Evolutionary conservation across 495 filamentous ascomycete genomes (phyloP).

Genomic region (Saxophila tyrrhenica): DNA sequence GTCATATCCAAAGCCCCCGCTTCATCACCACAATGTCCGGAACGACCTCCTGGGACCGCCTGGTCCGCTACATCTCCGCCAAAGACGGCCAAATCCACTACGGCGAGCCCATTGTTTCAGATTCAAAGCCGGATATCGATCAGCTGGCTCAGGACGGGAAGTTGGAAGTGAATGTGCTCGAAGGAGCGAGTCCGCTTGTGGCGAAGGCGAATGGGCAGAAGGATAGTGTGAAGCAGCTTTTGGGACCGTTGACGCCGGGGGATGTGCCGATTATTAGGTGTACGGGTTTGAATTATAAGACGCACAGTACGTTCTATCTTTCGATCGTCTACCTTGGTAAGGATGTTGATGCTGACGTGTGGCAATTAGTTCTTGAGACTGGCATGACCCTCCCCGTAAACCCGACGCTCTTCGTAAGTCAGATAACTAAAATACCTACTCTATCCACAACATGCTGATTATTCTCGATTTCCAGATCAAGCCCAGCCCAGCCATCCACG

Average conservation of each 20-base stretch:
- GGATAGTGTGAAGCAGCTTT: slow-evolving; percentile 23
- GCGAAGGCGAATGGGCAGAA: slow-evolving; percentile 13
- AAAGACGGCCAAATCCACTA: slow-evolving; percentile 35
- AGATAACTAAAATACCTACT: no score
- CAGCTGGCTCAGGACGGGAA: slow-evolving; percentile 21
- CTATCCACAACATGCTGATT: no score
- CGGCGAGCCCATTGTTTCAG: slow-evolving; percentile 40
- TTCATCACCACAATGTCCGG: not conserved
- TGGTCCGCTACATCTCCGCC: slow-evolving; percentile 39
- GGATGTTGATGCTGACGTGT: no score
- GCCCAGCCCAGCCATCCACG: slow-evolving; percentile 34
- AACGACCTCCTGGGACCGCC: slow-evolving; percentile 32
- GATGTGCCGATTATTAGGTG: slow-evolving; percentile 28
- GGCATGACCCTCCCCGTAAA: slow-evolving; percentile 36
- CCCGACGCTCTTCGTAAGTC: slow-evolving; percentile 42
- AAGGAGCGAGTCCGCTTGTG: slow-evolving; percentile 3
- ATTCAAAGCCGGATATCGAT: slow-evolving; percentile 33
- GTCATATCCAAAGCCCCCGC: not conserved
- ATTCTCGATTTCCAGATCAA: no score
- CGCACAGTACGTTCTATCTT: slow-evolving; percentile 22
- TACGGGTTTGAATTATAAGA: slow-evolving; percentile 28
- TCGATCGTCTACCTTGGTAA: no score
- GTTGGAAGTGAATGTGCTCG: slow-evolving; percentile 22
- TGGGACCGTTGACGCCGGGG: slow-evolving; percentile 21
- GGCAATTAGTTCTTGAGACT: slow-evolving; percentile 44